phyloP scores from a whole-genome alignment of 305 asterid species.

The Salvia sclarea region DNA sequence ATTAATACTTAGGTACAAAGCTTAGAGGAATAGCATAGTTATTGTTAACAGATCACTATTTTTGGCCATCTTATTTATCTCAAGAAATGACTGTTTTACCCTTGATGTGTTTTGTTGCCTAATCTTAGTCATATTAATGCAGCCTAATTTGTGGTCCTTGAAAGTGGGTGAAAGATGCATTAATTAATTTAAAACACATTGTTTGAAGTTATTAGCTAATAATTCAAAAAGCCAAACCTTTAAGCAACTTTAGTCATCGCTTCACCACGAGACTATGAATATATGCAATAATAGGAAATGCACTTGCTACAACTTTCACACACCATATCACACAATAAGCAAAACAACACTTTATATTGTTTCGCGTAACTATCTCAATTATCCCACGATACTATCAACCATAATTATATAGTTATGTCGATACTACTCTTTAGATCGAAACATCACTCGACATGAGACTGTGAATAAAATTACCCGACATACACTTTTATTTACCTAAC shows the following conservation, averaged over 20 bases:
- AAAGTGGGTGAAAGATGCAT: conserved; percentile 25
- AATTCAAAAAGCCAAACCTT: conserved; percentile 8
- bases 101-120: neutral
- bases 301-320: conserved; percentile 23
- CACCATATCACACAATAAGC: conserved; percentile 8
- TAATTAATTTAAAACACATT: neutral
- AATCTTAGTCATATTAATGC: neutral
- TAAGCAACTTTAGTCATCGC: conserved; percentile 16
- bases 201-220: conserved; percentile 16
- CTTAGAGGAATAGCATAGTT: conserved; percentile 21
- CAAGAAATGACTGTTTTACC: neutral
- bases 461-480: neutral
- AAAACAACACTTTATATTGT: conserved; percentile 6
- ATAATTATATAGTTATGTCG: neutral
- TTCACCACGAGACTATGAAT: conserved; percentile 13
- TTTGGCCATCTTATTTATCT: neutral
- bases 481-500: neutral
- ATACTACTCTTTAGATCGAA: neutral
- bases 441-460: neutral
- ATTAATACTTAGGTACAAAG: conserved; percentile 21
- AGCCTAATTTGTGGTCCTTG: conserved; percentile 28
- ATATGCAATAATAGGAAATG: conserved; percentile 29
- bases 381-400: neutral
- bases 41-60: neutral
- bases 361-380: conserved; percentile 24